These are phyloP conservation scores for Kwoniella pini DNA, from an alignment of 768 basidiomycete genomes.

Conservation along the genomic window DNA sequence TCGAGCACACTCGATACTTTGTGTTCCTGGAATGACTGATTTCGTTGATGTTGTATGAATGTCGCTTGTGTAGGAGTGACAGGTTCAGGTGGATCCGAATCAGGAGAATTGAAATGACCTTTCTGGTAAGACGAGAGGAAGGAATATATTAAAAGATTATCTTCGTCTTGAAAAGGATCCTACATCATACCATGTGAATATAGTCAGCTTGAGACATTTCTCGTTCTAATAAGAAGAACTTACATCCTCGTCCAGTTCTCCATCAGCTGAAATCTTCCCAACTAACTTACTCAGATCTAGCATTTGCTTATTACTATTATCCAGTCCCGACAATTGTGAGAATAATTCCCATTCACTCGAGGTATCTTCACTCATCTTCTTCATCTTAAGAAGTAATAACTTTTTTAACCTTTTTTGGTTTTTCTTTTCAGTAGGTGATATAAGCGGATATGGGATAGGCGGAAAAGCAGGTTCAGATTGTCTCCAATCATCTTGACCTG, in stretches of 20 bases:
- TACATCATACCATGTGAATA: no score
- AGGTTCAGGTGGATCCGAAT: not conserved
- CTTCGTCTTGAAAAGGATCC: constrained; percentile 5
- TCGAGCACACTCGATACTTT: not conserved
- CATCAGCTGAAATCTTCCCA: constrained; percentile 14
- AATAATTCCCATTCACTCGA: constrained; percentile 18
- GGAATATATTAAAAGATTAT: constrained; percentile 13
- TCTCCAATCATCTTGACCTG: constrained; percentile 1
- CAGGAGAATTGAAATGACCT: constrained; percentile 5
- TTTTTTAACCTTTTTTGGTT: constrained; percentile 7
- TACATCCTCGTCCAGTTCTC: constrained; percentile 7
- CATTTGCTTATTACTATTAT: constrained; percentile 1
- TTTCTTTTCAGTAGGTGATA: not conserved
- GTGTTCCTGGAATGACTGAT: not conserved
- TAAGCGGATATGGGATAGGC: not conserved
- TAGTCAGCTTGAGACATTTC: no score
- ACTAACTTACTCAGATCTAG: constrained; percentile 6
- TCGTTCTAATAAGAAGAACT: not conserved
- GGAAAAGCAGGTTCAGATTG: constrained; percentile 1
- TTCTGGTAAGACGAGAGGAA: constrained; percentile 11
- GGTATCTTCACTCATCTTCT: not conserved
- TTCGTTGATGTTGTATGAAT: not conserved
- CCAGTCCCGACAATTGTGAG: not conserved
- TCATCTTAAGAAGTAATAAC: constrained; percentile 2
- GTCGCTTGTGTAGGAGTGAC: constrained; percentile 3